Conservation (phyloP, 1,139 yeast species). For the Hanseniaspora sp. region DNA sequence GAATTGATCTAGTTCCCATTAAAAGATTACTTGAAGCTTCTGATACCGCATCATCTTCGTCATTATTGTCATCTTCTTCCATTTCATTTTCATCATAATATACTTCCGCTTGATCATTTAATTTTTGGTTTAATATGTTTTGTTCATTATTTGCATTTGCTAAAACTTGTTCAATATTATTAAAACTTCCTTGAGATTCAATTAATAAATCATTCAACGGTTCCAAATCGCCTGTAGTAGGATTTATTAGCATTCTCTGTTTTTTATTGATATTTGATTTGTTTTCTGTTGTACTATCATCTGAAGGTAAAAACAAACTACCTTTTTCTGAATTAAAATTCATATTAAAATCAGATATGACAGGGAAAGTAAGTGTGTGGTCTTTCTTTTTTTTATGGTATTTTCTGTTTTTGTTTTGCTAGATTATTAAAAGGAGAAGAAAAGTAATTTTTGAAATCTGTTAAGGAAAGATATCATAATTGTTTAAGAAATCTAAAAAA, state of each 20-base stretch:
- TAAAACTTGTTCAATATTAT: background rate
- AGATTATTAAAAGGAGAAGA: too few species aligned
- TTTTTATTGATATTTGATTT: background rate
- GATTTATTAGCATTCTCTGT: constrained; percentile 9
- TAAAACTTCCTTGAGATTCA: background rate
- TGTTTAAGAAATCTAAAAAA: too few species aligned
- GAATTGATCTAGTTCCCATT: constrained; percentile 8
- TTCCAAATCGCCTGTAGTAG: constrained; percentile 5
- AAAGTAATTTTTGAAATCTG: too few species aligned
- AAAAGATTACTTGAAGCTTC: constrained; percentile 3
- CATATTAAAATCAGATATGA: background rate
- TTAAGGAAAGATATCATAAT: too few species aligned
- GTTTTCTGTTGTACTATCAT: background rate
- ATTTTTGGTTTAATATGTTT: too few species aligned
- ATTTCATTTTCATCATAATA: too few species aligned
- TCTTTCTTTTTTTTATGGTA: too few species aligned
- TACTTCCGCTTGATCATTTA: too few species aligned
- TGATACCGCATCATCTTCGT: constrained; percentile 4
- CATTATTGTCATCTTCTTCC: background rate
- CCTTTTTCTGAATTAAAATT: background rate
- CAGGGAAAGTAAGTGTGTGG: too few species aligned
- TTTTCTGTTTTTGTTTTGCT: too few species aligned
- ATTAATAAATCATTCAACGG: background rate
- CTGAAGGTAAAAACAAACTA: background rate
- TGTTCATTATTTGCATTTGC: background rate